Conservation (phyloP, 2,329 filamentous ascomycete genomes). For the Purpureocillium takamizusanense region DNA sequence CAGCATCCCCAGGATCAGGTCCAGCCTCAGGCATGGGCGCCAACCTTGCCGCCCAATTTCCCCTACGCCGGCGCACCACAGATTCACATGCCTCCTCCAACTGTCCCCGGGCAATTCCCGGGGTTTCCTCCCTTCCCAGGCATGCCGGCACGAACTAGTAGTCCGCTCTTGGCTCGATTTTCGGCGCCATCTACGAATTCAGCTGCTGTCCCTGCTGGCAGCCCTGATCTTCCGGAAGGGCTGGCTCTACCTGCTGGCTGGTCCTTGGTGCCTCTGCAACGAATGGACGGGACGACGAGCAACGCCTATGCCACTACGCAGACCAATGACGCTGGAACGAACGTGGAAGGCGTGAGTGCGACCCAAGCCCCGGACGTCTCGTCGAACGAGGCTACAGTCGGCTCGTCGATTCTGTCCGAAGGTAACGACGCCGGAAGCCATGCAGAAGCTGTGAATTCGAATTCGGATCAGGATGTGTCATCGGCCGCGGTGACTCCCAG, state of each 20-base stretch:
- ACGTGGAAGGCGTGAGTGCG: constrained; percentile 8
- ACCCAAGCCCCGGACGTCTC: constrained; percentile 4
- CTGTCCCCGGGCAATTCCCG: constrained; percentile 8
- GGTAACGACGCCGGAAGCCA: constrained; percentile 1
- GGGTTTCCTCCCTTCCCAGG: constrained; percentile 13
- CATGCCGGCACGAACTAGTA: constrained; percentile 25
- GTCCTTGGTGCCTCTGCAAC: constrained; percentile 54
- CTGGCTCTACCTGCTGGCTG: constrained; percentile 57
- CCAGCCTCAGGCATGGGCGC: constrained; percentile 4
- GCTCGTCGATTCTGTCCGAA: too few relatives aligned
- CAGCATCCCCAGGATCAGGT: constrained; percentile 22
- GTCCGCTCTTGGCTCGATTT: constrained; percentile 38
- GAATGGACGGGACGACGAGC: constrained; percentile 32
- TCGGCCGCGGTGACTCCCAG: too few relatives aligned
- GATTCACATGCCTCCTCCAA: constrained; percentile 9
- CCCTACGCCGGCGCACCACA: constrained; percentile 9
- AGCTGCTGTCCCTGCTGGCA: constrained; percentile 48
- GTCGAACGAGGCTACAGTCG: too few relatives aligned
- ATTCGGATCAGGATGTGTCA: too few relatives aligned
- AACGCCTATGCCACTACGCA: constrained; percentile 12
- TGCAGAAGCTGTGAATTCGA: neutral
- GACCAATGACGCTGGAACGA: constrained; percentile 10
- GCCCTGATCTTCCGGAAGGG: constrained; percentile 52
- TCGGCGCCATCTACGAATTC: constrained; percentile 32
- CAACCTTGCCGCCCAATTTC: constrained; percentile 4